phyloP scores from a whole-genome alignment of 805 yeast species.

The Barnettozyma siamensis region DNA sequence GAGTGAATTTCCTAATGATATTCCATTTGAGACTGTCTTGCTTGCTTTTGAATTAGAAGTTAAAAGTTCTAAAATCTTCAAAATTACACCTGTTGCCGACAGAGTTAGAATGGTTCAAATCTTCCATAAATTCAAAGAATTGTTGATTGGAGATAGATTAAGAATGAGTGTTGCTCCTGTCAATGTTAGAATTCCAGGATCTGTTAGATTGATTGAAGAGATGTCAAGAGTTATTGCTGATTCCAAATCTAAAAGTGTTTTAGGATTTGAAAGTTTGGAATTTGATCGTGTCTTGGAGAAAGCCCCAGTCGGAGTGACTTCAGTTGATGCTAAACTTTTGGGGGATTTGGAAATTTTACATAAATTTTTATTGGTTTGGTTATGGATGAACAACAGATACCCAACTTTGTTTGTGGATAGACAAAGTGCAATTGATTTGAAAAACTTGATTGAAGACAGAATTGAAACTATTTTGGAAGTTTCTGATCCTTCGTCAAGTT shows the following conservation, averaged over 20 bases:
- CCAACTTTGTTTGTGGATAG: slow-evolving; percentile 76
- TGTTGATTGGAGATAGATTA: slow-evolving; percentile 53
- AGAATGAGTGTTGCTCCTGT: slow-evolving; percentile 60
- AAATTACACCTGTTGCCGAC: slow-evolving; percentile 33
- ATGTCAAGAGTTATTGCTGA: slow-evolving; percentile 35
- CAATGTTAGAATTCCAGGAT: slow-evolving; percentile 36
- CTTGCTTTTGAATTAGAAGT: slow-evolving; percentile 39
- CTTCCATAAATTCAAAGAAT: slow-evolving; percentile 36
- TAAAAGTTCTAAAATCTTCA: slow-evolving; percentile 25
- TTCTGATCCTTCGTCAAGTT: not conserved
- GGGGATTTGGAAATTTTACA: slow-evolving; percentile 56
- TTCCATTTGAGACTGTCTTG: slow-evolving; percentile 42
- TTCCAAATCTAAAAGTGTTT: slow-evolving; percentile 46
- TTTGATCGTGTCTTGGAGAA: slow-evolving; percentile 2
- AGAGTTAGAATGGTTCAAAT: slow-evolving; percentile 32
- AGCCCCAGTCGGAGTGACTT: not conserved
- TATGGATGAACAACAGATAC: slow-evolving; percentile 87
- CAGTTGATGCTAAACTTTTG: slow-evolving; percentile 14
- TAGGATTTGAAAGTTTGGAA: slow-evolving; percentile 38
- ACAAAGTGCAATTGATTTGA: slow-evolving; percentile 66
- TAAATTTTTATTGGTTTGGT: slow-evolving; percentile 56
- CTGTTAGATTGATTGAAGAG: slow-evolving; percentile 42
- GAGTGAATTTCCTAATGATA: slow-evolving; percentile 50
- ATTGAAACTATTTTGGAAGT: slow-evolving; percentile 33
- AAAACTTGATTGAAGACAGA: slow-evolving; percentile 56